Conservation (phyloP, 108 stramenopile species). For the Stephanodiscus triporus region DNA sequence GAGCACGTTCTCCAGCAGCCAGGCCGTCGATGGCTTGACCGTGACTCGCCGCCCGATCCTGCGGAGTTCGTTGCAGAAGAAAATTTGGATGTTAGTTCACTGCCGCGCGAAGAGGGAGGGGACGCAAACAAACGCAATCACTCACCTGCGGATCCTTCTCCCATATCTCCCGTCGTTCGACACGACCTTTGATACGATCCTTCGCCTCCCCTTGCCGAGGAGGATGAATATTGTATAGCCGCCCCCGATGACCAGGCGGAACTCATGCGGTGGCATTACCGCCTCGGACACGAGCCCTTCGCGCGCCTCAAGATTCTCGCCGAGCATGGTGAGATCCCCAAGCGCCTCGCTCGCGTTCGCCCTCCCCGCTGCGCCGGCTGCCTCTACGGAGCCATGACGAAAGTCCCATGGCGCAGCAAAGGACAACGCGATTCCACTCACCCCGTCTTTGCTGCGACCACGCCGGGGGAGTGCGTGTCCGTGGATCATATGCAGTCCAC, state of each 20-base stretch:
- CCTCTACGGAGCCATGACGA: constrained; percentile 16
- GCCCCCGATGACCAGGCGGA: neutral
- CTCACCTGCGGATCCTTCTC: no score
- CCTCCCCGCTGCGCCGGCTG: constrained; percentile 9
- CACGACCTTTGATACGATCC: constrained; percentile 5
- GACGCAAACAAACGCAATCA: no score
- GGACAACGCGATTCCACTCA: neutral
- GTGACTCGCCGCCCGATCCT: neutral
- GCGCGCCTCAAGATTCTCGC: neutral
- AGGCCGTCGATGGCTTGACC: neutral
- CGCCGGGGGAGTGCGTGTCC: neutral
- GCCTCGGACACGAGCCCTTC: neutral
- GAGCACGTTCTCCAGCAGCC: neutral
- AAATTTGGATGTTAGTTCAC: neutral
- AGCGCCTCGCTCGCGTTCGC: neutral
- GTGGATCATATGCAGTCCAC: neutral
- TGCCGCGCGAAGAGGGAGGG: no score
- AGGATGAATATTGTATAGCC: neutral
- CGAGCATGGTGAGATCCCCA: neutral
- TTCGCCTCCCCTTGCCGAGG: neutral
- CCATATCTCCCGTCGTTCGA: no score
- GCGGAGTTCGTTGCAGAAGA: neutral
- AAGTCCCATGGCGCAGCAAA: neutral
- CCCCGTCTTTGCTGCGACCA: neutral
- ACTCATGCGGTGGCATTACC: neutral